These are phyloP conservation scores for Balakata baccata DNA, from an alignment of 345 rosid species.

Conservation along the genomic window DNA sequence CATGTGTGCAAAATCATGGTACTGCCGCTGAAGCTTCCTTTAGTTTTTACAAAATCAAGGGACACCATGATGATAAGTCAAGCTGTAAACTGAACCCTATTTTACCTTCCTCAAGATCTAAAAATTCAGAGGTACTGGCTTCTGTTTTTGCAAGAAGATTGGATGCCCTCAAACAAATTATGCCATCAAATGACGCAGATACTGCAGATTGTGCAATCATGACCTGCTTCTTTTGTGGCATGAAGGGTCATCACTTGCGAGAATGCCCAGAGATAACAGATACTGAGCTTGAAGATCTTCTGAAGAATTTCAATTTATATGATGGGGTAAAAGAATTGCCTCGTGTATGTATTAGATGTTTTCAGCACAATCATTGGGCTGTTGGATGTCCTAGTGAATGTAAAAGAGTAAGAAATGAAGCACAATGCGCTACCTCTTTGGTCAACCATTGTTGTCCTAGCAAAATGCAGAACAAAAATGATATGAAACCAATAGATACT, in stretches of 20 bases:
- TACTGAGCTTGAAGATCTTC: conserved; percentile 56
- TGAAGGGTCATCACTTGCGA: conserved; percentile 52
- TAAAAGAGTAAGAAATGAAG: conserved; percentile 15
- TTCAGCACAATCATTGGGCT: conserved; percentile 77
- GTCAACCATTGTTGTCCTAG: conserved; percentile 16
- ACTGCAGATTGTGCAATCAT: conserved; percentile 26
- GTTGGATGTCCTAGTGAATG: conserved; percentile 52
- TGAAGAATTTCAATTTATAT: conserved; percentile 37
- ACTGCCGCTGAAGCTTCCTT: conserved; percentile 30
- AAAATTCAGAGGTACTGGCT: conserved; percentile 60
- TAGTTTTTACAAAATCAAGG: conserved; percentile 29
- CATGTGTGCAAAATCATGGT: conserved; percentile 15
- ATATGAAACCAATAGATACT: conserved; percentile 6
- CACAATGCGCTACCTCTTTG: conserved; percentile 19
- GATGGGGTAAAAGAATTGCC: conserved; percentile 38
- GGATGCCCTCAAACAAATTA: conserved; percentile 61
- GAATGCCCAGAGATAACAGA: conserved; percentile 63
- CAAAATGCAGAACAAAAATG: conserved; percentile 28
- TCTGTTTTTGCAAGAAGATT: conserved; percentile 66
- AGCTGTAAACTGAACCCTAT: conserved; percentile 23
- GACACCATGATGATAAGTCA: conserved; percentile 33
- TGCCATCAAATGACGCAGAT: conserved; percentile 35
- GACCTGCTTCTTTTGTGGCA: conserved; percentile 74
- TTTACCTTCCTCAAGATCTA: conserved; percentile 36
- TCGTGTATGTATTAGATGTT: conserved; percentile 63